These are phyloP conservation scores for Candida insectalens DNA, from an alignment of 805 yeast genomes.

Conservation along the genomic window DNA sequence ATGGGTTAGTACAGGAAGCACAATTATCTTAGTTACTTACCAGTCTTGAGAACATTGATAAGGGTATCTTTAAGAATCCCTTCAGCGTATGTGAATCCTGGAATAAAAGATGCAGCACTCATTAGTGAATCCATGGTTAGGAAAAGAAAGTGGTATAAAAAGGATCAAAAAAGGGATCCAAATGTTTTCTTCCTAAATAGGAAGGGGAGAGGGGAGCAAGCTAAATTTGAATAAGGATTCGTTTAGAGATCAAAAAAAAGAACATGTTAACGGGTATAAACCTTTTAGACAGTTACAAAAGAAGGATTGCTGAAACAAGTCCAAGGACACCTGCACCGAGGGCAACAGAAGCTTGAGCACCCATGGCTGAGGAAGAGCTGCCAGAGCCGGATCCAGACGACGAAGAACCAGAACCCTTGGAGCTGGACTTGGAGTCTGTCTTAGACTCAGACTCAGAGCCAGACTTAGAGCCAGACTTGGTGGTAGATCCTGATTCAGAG, in stretches of 20 bases:
- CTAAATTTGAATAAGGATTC: too few species aligned
- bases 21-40: constrained; percentile 7
- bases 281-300: constrained; percentile 11
- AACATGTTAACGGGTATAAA: too few species aligned
- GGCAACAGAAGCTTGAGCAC: constrained; percentile 6
- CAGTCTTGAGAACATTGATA: constrained; percentile 36
- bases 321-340: constrained; percentile 14
- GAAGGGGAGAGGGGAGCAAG: too few species aligned
- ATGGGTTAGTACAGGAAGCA: too few species aligned
- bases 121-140: not conserved
- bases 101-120: constrained; percentile 6
- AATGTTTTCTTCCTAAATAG: too few species aligned
- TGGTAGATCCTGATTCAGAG: constrained; percentile 1
- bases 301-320: constrained; percentile 9
- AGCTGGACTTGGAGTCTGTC: too few species aligned
- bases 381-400: constrained; percentile 10
- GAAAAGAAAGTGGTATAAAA: not conserved
- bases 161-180: too few species aligned
- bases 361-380: constrained; percentile 9
- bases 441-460: constrained; percentile 5
- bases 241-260: too few species aligned
- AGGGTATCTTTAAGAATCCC: constrained; percentile 24
- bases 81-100: constrained; percentile 14
- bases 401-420: too few species aligned
- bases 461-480: constrained; percentile 3